Evolutionary conservation across 192 early-diverging fungal species (phyloP).

Genomic region (Spinellus fusiger): DNA sequence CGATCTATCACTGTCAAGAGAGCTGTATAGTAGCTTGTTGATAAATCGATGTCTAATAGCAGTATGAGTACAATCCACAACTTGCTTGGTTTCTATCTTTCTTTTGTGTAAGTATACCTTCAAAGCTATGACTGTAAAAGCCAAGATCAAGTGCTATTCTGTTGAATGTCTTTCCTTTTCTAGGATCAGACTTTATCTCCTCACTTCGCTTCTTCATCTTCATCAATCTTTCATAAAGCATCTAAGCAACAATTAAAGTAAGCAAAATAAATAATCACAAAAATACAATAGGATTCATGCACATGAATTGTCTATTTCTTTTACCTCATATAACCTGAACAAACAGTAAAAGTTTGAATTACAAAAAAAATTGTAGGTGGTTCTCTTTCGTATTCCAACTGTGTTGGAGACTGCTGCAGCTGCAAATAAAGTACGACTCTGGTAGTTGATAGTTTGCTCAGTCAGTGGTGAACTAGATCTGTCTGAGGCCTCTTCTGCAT

Average conservation of each 20-base stretch:
- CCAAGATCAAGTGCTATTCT: conserved; percentile 52
- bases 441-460: too few species aligned
- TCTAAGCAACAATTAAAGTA: conserved; percentile 49
- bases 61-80: neutral
- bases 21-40: conserved; percentile 65
- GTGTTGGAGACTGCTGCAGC: conserved; percentile 28
- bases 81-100: too few species aligned
- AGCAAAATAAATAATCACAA: conserved; percentile 7
- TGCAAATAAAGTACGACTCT: conserved; percentile 23
- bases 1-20: conserved; percentile 70
- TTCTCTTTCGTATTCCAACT: conserved; percentile 26
- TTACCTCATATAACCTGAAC: conserved; percentile 78
- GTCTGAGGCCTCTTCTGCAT: too few species aligned
- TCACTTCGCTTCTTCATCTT: conserved; percentile 71
- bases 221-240: conserved; percentile 78
- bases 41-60: conserved; percentile 44
- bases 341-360: conserved; percentile 87
- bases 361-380: conserved; percentile 69
- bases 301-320: neutral
- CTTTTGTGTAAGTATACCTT: too few species aligned
- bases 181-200: conserved; percentile 48
- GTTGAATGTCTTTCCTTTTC: conserved; percentile 50
- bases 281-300: neutral
- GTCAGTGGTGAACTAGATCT: too few species aligned
- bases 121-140: conserved; percentile 42